Percentiles rank a stretch among this genome's conserved stretches.
Evolutionary conservation across 1,284 basidiomycete species (phyloP).

Genomic region (Trichosporon sp.): DNA sequence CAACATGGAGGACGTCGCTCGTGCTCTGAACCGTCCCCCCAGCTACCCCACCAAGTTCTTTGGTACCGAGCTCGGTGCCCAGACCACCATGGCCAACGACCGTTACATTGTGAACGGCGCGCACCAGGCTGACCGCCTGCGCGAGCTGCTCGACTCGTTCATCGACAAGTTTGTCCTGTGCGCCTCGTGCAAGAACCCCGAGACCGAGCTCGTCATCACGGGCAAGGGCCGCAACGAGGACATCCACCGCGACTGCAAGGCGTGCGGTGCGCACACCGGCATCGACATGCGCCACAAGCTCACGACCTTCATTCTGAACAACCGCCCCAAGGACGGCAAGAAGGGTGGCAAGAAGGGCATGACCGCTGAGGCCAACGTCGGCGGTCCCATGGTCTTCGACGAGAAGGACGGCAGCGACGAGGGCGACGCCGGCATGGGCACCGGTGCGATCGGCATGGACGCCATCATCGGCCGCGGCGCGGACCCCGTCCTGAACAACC

Average conservation of each 20-base stretch:
- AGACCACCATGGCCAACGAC: conserved; percentile 93
- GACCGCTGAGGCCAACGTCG: conserved; percentile 45
- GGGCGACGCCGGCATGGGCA: conserved; percentile 24
- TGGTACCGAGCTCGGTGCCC: conserved; percentile 95
- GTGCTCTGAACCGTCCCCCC: conserved; percentile 89
- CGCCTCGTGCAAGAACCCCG: conserved; percentile 97
- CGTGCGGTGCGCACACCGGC: conserved; percentile 85
- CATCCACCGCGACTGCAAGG: conserved; percentile 96
- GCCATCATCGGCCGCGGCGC: conserved; percentile 31
- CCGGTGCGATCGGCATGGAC: conserved; percentile 36
- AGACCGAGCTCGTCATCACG: conserved; percentile 91
- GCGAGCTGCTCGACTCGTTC: conserved; percentile 92
- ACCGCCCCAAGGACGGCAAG: conserved; percentile 82
- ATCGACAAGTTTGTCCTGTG: conserved; percentile 99
- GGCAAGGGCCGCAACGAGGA: conserved; percentile 64
- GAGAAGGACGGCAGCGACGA: conserved; percentile 34
- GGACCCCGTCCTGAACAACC: conserved; percentile 39
- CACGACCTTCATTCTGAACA: conserved; percentile 94
- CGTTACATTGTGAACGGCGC: conserved; percentile 98
- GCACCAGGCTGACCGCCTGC: conserved; percentile 84
- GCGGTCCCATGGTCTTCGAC: conserved; percentile 45
- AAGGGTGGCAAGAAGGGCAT: conserved; percentile 56
- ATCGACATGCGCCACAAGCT: conserved; percentile 98
- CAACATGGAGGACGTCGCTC: conserved; percentile 98
- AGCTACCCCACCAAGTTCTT: conserved; percentile 98